These are phyloP conservation scores for Rubia tinctorum DNA, from an alignment of 305 asterid genomes.

Conservation along the genomic window DNA sequence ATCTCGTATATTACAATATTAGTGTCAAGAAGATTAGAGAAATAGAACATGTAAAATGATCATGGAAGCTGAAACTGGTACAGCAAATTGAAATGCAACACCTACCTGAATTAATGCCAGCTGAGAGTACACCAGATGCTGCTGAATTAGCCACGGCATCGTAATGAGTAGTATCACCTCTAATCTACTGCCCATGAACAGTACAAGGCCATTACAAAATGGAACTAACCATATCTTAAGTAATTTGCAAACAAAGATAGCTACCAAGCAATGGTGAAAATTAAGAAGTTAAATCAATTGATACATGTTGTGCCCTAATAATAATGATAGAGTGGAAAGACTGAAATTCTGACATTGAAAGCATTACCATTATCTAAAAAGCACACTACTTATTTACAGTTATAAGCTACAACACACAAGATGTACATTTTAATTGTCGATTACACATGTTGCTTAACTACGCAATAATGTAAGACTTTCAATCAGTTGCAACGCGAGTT, in stretches of 20 bases:
- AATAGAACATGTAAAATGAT: background rate
- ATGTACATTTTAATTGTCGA: background rate
- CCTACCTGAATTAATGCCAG: constrained; percentile 78
- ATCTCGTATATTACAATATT: background rate
- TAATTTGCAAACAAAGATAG: background rate
- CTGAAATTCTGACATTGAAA: too few species aligned
- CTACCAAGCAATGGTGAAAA: background rate
- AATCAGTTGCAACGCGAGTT: background rate
- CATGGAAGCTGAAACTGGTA: background rate
- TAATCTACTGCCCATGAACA: constrained; percentile 40
- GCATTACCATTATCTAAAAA: background rate
- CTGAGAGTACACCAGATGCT: constrained; percentile 87
- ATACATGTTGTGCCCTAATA: background rate
- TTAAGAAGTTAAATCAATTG: background rate
- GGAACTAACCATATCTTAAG: constrained; percentile 12
- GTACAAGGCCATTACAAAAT: background rate
- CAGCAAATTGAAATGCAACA: background rate
- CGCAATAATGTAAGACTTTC: background rate
- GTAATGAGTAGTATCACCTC: constrained; percentile 93
- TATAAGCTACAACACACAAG: background rate
- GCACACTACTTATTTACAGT: background rate
- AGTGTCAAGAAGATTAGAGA: background rate
- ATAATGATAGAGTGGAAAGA: too few species aligned
- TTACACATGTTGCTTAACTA: background rate
- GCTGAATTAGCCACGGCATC: constrained; percentile 94